Percentiles rank a stretch among this genome's conserved stretches.
Conservation (phyloP, 345 rosid genomes). For the Eucalyptus regnans region DNA sequence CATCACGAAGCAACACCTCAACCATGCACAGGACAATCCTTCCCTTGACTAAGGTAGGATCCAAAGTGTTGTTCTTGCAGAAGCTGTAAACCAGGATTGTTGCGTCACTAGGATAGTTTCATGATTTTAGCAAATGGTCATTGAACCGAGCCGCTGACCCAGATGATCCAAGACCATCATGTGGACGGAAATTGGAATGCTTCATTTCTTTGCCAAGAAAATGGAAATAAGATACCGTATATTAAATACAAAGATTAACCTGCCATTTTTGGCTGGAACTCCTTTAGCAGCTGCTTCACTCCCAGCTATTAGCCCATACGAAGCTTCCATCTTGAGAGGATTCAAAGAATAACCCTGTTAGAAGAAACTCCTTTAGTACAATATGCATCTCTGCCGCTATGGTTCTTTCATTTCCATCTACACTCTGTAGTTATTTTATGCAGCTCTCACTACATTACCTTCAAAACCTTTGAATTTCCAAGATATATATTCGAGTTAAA, state of each 20-base stretch:
- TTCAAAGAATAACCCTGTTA: conserved; percentile 28
- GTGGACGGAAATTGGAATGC: neutral
- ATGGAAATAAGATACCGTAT: neutral
- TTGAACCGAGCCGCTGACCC: neutral
- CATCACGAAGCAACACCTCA: conserved; percentile 2
- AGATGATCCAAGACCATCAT: neutral
- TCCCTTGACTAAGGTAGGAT: conserved; percentile 23
- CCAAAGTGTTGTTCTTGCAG: conserved; percentile 30
- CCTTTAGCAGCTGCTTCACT: conserved; percentile 38
- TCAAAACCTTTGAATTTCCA: conserved; percentile 11
- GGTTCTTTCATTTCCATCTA: neutral
- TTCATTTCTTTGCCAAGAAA: neutral
- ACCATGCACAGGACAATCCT: conserved; percentile 29
- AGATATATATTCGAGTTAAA: conserved; percentile 11
- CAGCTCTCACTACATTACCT: conserved; percentile 1
- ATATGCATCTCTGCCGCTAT: neutral
- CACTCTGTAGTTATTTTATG: neutral
- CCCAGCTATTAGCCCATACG: conserved; percentile 14
- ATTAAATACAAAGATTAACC: conserved; percentile 1
- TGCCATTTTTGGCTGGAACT: conserved; percentile 25
- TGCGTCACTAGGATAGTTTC: neutral
- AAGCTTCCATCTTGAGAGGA: conserved; percentile 18
- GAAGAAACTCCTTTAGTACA: neutral
- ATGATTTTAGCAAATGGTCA: neutral
- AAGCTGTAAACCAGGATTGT: conserved; percentile 9